Evolutionary conservation across 768 basidiomycete species (phyloP), one percentile per base, ranked within the genome.

Genomic region (Amanita pseudoporphyria): DNA sequence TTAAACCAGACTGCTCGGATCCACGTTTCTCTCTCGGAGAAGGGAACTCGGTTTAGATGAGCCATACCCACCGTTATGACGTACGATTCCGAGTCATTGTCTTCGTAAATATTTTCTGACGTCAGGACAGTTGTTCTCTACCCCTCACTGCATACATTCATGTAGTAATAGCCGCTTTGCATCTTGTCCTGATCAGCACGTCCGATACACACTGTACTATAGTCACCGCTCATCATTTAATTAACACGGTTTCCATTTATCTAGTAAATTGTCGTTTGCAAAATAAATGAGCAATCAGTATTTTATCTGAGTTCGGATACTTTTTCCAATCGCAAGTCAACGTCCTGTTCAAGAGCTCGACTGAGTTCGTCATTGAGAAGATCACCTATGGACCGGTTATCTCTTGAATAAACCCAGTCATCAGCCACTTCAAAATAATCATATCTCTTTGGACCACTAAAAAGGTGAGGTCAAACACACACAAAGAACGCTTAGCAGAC

Each of bases 361-460:
- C 62, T 65, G 28, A 96, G 72, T 60, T 96, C 92, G 32, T 71
- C 65, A 44, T 84, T 80, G 33, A 95, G 67, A 42, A 93, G 67
- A 6, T 70, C 65, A 6, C 77, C 73, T 56, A 95, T 63, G 3
- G 75, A 69, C 35, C 66, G 67, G 18, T 76, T 77, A 48, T 90
- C 85, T 39, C 93, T 76, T 5, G 70, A 64, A 61, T 94, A 93
- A 26, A 86, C 66, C 93, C 93, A 96, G 47, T 74, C 70, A 45
- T 77, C 73, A 28, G 66, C 62, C 24, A 62, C 62, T 49, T 70
- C 65, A 26, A 73, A 71, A 54, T 84, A 93, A 65, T 94, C 90
- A 58, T 90, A 96, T 24, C 93, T 81, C 67, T 94, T 94, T 14
- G 93, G 93, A 9, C 93, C 93, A 58, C 93, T 95, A 58, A 30